These are phyloP conservation scores for Cryptococcus hybrid DNA, from an alignment of 1,284 basidiomycete genomes.

Conservation along the genomic window DNA sequence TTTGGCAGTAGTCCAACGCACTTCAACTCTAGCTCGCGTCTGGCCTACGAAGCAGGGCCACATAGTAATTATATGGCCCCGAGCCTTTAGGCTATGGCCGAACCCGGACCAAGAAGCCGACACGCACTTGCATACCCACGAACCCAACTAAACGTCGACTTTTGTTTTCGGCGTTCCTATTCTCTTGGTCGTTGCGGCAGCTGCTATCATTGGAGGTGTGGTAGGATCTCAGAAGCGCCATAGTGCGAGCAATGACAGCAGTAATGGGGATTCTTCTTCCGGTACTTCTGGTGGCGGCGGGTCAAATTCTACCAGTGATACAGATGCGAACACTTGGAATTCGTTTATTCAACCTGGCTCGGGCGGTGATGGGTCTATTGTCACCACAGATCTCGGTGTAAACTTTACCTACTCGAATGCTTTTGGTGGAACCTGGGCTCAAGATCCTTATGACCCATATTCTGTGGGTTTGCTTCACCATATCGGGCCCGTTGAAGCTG, in stretches of 20 bases:
- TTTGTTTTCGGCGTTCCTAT: constrained; percentile 37
- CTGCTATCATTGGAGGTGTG: constrained; percentile 31
- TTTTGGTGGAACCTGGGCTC: constrained; percentile 72
- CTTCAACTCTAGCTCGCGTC: background rate
- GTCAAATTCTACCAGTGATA: background rate
- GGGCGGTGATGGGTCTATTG: constrained; percentile 29
- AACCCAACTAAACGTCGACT: constrained; percentile 26
- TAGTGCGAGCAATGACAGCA: constrained; percentile 1
- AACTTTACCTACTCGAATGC: constrained; percentile 66
- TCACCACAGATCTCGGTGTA: constrained; percentile 62
- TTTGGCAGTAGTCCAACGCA: background rate
- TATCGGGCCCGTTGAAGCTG: background rate
- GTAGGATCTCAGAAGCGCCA: constrained; percentile 15
- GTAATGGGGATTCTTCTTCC: constrained; percentile 5
- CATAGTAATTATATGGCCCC: no score
- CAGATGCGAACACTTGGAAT: constrained; percentile 4
- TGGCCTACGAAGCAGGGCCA: no score
- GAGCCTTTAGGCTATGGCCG: background rate
- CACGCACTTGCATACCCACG: constrained; percentile 14
- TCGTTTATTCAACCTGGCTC: constrained; percentile 13
- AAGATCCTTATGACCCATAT: constrained; percentile 66
- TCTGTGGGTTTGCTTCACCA: constrained; percentile 23
- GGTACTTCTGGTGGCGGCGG: constrained; percentile 6
- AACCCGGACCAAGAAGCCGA: background rate
- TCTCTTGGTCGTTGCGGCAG: constrained; percentile 35